A percentile compares a stretch with the other conserved stretches of the same genome.
Conservation (phyloP, 2,329 filamentous ascomycete genomes). For the Penicillium crustosum region DNA sequence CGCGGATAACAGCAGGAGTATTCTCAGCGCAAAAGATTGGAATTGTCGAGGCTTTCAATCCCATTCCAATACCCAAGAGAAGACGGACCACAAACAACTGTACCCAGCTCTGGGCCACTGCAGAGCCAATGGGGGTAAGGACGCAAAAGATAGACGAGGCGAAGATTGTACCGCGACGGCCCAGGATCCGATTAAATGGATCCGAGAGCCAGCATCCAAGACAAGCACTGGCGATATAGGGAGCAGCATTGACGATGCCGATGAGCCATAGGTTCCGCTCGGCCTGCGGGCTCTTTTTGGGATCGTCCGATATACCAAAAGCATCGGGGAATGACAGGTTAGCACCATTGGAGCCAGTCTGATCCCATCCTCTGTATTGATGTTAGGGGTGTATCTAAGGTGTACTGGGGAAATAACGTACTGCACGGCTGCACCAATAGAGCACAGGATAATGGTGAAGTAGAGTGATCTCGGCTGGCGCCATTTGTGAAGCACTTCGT, state of each 20-base stretch:
- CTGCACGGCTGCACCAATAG: slow-evolving; percentile 54
- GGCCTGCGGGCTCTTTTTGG: slow-evolving; percentile 32
- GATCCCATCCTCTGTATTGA: slow-evolving; percentile 32
- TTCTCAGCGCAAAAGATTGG: slow-evolving; percentile 58
- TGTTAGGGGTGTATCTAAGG: neutral
- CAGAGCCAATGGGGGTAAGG: slow-evolving; percentile 68
- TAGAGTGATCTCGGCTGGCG: slow-evolving; percentile 51
- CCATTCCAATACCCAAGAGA: slow-evolving; percentile 63
- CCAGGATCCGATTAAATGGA: slow-evolving; percentile 58
- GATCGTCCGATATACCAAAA: slow-evolving; percentile 41
- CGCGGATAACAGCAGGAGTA: slow-evolving; percentile 55
- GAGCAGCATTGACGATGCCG: slow-evolving; percentile 64
- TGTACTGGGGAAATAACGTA: slow-evolving; percentile 24
- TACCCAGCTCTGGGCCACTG: slow-evolving; percentile 58
- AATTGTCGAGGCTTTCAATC: slow-evolving; percentile 58
- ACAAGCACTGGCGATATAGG: slow-evolving; percentile 54
- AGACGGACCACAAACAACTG: slow-evolving; percentile 58
- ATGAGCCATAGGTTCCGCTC: slow-evolving; percentile 58
- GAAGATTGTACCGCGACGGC: slow-evolving; percentile 65
- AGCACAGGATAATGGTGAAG: slow-evolving; percentile 53
- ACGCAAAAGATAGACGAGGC: slow-evolving; percentile 63
- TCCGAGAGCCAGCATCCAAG: slow-evolving; percentile 68
- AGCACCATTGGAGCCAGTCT: slow-evolving; percentile 42
- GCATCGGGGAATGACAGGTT: slow-evolving; percentile 53
- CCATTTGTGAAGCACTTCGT: slow-evolving; percentile 52